phyloP scores from a whole-genome alignment of 2,329 filamentous ascomycete species.

The Ceratocystis eucalypticola region DNA sequence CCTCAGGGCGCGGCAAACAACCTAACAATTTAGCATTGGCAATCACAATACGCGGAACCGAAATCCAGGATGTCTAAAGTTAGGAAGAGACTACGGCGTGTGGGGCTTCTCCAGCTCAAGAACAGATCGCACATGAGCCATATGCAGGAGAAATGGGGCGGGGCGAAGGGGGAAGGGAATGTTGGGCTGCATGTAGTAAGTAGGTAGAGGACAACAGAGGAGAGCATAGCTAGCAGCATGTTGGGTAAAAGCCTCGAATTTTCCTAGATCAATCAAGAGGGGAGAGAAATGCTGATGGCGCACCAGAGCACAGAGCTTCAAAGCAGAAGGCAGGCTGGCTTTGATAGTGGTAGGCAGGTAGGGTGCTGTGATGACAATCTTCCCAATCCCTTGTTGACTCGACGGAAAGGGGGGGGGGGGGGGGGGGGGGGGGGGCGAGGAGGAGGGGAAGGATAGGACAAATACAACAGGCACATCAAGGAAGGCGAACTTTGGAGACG shows the following conservation, averaged over 20 bases:
- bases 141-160: constrained; percentile 19
- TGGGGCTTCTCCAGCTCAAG: constrained; percentile 15
- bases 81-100: background rate
- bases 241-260: background rate
- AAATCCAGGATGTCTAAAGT: background rate
- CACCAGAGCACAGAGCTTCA: background rate
- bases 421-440: background rate
- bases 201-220: background rate
- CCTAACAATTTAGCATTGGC: background rate
- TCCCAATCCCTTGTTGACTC: background rate
- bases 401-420: background rate
- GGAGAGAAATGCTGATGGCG: background rate
- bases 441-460: background rate
- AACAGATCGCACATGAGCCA: constrained; percentile 17
- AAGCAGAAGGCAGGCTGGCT: too few relatives aligned
- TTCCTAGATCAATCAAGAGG: background rate
- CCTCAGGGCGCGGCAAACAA: background rate
- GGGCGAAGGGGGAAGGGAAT: constrained; percentile 11
- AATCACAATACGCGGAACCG: background rate
- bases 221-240: background rate
- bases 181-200: background rate
- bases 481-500: background rate
- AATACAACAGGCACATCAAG: background rate
- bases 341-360: too few relatives aligned
- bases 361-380: background rate